phyloP scores from a whole-genome alignment of 768 basidiomycete genomes.

The Naematelia encephala region DNA sequence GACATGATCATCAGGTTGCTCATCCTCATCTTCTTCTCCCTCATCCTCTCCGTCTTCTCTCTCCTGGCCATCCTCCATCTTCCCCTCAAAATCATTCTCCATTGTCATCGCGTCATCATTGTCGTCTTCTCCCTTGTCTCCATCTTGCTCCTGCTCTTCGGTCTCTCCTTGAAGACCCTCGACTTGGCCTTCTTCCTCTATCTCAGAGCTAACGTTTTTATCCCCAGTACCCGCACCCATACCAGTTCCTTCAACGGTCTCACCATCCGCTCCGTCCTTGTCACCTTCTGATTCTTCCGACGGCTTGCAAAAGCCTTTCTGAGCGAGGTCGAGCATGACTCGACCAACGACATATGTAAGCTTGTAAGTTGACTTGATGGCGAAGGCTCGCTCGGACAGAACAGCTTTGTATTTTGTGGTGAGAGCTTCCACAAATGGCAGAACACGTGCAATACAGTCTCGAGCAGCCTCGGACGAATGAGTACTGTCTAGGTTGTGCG shows the following conservation, averaged over 20 bases:
- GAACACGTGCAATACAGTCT: slow-evolving; percentile 51
- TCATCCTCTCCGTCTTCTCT: slow-evolving; percentile 56
- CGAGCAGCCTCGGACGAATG: slow-evolving; percentile 6
- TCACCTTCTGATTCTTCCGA: slow-evolving; percentile 57
- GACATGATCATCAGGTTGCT: slow-evolving; percentile 75
- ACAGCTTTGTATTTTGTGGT: slow-evolving; percentile 59
- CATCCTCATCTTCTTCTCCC: slow-evolving; percentile 54
- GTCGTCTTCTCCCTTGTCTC: slow-evolving; percentile 31
- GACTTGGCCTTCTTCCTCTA: slow-evolving; percentile 93
- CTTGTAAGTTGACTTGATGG: slow-evolving; percentile 79
- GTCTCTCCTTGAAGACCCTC: slow-evolving; percentile 74
- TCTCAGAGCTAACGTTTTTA: slow-evolving; percentile 88
- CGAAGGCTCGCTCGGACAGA: slow-evolving; percentile 59
- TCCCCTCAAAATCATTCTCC: slow-evolving; percentile 82
- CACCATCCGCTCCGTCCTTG: slow-evolving; percentile 55
- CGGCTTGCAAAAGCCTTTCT: slow-evolving; percentile 90
- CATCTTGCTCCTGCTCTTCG: slow-evolving; percentile 55
- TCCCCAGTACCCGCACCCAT: slow-evolving; percentile 81
- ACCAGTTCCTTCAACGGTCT: slow-evolving; percentile 68
- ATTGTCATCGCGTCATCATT: slow-evolving; percentile 79
- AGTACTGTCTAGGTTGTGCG: slow-evolving; percentile 42
- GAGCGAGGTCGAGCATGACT: slow-evolving; percentile 67
- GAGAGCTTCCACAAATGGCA: slow-evolving; percentile 75
- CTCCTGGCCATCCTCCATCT: slow-evolving; percentile 71
- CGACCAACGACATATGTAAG: slow-evolving; percentile 73